Evolutionary conservation across 2,329 filamentous ascomycete species (phyloP).

Genomic region (Dendryphion nanum): DNA sequence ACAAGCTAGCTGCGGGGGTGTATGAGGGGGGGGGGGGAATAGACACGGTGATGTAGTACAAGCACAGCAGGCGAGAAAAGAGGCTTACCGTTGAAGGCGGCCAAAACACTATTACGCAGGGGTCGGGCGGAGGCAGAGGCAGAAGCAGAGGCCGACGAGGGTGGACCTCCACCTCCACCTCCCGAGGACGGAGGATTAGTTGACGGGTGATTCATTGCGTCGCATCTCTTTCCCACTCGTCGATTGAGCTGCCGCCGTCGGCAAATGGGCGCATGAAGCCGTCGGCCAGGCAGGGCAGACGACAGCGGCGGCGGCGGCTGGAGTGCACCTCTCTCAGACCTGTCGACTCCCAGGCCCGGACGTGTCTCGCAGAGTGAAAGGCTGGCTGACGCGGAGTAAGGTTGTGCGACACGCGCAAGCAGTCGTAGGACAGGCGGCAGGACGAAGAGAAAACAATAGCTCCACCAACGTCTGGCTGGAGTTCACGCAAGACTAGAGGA

Average conservation of each 20-base stretch:
- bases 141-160: conserved; percentile 15
- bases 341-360: background rate
- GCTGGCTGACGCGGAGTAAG: too few species aligned
- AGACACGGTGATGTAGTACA: too few species aligned
- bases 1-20: conserved; percentile 2
- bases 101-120: conserved; percentile 38
- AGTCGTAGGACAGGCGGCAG: too few species aligned
- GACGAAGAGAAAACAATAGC: too few species aligned
- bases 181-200: conserved; percentile 37
- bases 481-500: too few species aligned
- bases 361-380: too few species aligned
- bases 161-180: conserved; percentile 19
- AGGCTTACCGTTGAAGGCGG: conserved; percentile 41
- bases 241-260: background rate
- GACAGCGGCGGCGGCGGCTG: background rate
- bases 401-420: too few species aligned
- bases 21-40: too few species aligned
- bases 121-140: conserved; percentile 26
- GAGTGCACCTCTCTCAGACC: background rate
- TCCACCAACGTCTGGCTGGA: too few species aligned
- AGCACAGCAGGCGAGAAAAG: conserved; percentile 5
- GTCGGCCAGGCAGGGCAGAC: background rate
- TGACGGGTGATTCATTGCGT: conserved; percentile 21
- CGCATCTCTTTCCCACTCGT: conserved; percentile 1
- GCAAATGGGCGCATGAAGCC: background rate